phyloP scores from a whole-genome alignment of 1,284 basidiomycete genomes.

The Malassezia obtusa region DNA sequence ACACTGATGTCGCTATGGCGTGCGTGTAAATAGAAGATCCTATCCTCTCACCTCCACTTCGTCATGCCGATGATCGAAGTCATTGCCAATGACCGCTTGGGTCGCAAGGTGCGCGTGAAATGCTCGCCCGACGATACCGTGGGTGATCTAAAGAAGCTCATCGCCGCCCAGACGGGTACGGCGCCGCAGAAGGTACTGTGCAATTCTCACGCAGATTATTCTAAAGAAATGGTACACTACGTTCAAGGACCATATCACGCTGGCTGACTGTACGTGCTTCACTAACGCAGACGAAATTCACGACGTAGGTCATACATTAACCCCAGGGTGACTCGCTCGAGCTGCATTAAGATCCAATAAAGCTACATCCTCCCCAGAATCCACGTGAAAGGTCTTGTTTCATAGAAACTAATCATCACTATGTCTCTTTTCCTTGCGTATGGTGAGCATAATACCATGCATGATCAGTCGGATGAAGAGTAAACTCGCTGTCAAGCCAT shows the following conservation, averaged over 20 bases:
- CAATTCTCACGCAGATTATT: conserved; percentile 62
- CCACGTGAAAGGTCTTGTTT: background rate
- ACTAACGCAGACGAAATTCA: conserved; percentile 17
- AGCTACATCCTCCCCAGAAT: background rate
- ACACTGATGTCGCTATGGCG: background rate
- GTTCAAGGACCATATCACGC: conserved; percentile 61
- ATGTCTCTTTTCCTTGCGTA: background rate
- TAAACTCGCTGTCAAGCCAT: conserved; percentile 12
- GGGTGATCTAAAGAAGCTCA: conserved; percentile 89
- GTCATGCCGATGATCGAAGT: conserved; percentile 59
- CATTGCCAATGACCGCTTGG: conserved; percentile 91
- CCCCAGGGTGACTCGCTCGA: conserved; percentile 15
- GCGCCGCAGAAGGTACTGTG: conserved; percentile 52
- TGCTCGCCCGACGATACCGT: conserved; percentile 75
- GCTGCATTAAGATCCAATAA: conserved; percentile 6
- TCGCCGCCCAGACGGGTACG: conserved; percentile 91
- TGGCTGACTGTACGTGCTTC: conserved; percentile 59
- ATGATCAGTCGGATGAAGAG: conserved; percentile 14
- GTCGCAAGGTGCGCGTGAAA: conserved; percentile 60
- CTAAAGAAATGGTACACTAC: conserved; percentile 76
- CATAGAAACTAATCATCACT: background rate
- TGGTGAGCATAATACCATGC: conserved; percentile 8
- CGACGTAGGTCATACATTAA: conserved; percentile 1
- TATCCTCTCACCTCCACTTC: background rate
- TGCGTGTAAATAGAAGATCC: background rate